Evolutionary conservation across 495 filamentous ascomycete genomes (phyloP), one percentile per base, ranked within the genome.

Genomic region (Chaetomium tenue): DNA sequence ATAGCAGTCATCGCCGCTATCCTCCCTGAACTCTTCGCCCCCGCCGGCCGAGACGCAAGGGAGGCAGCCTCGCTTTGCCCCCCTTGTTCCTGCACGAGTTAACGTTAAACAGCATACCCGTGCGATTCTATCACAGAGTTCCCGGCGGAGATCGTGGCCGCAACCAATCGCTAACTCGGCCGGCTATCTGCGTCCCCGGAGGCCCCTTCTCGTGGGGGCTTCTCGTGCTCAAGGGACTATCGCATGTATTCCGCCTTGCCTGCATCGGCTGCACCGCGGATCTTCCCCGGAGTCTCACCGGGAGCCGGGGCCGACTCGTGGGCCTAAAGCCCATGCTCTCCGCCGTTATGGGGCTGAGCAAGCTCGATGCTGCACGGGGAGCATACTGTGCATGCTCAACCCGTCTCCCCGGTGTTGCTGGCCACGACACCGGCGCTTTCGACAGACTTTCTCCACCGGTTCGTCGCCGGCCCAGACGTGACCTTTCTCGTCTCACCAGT

Each of bases 401-500:
- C 46, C 12, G 33, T 37, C 33, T 37, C 33, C 33, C 46, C 20
- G 40, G 40, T 16, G 3, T 2, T 50, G 46, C 46, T 50, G 46
- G 3, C 46, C n/a, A 12, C 20, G 4, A 2, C 20, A 50, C 47
- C 23, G 25, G 47, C 3, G 30, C 15, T 15, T 11, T 7, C 11
- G 16, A 40, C 42, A 12, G 25, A 6, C 42, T 39, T 47, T 8
- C 16, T 6, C 20, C 26, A 20, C 46, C 20, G 12, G 44, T 30
- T 18, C 15, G 25, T 18, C 47, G 22, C 25, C 50, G 50, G 60
- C 50, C 22, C 50, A 37, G 60, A 47, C 16, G 50, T 62, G 39
- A 20, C 60, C 30, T 22, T 53, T n/a, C 60, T 20, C 30, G 51
- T 62, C 18, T 18, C 51, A 62, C 60, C 23, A 23, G 39, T 46